phyloP scores from a whole-genome alignment of 2,329 filamentous ascomycete species.

The Neonectria sp. region DNA sequence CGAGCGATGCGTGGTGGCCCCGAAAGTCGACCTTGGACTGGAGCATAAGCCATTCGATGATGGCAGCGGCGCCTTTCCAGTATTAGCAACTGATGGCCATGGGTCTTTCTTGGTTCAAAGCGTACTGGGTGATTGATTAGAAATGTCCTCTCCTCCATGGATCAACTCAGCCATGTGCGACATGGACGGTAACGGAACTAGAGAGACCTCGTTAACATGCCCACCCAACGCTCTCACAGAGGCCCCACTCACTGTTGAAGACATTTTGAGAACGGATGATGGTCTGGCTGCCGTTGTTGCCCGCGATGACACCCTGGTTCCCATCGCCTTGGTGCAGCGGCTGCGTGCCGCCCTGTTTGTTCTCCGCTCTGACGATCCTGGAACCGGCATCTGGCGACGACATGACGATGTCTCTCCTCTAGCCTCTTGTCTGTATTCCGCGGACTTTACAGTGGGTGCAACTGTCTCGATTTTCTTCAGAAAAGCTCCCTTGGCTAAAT shows the following conservation, averaged over 20 bases:
- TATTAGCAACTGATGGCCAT: not conserved
- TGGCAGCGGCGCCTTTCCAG: not conserved
- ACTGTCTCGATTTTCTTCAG: no score
- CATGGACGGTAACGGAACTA: not conserved
- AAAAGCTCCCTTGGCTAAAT: not conserved
- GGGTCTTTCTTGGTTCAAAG: no score
- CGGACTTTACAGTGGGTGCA: no score
- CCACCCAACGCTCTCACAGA: not conserved
- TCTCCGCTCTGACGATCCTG: not conserved
- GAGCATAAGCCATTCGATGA: conserved; percentile 6
- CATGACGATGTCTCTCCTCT: not conserved
- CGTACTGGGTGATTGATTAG: not conserved
- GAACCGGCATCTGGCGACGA: not conserved
- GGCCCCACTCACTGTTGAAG: not conserved
- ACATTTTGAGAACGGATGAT: not conserved
- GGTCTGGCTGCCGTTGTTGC: not conserved
- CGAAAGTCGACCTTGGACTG: conserved; percentile 1
- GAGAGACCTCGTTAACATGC: not conserved
- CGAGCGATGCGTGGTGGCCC: not conserved
- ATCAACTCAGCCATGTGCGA: not conserved
- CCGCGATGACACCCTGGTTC: not conserved
- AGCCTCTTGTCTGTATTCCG: not conserved
- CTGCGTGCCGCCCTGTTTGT: not conserved
- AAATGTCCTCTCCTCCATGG: not conserved
- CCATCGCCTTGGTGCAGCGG: not conserved